Evolutionary conservation across 2,329 filamentous ascomycete genomes (phyloP), one percentile per base, ranked within the genome.

Genomic region (Arthrinium phaeospermum): DNA sequence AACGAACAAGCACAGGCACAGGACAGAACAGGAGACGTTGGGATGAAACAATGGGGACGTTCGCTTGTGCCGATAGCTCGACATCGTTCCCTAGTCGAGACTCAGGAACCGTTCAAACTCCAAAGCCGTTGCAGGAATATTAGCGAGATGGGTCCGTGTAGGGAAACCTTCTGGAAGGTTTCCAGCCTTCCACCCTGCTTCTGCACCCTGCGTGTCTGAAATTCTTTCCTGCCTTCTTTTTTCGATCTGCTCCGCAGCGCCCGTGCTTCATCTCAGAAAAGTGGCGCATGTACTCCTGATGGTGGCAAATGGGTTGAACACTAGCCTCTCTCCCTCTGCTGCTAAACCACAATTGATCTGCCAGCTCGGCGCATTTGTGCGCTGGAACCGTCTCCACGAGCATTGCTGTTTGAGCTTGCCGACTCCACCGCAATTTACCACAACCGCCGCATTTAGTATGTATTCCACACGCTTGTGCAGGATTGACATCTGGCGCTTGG

Each of bases 1-100:
- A 41, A 4, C 3, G 22, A 49, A 64, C 57, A 64, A 34, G 57
- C 57, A 41, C 57, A 64, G 57, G 57, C 57, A 4, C 57, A 64
- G 57, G 57, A 64, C 34, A 37, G 57, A 34, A 12, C 57, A 64
- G 57, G 57, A 64, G 57, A 37, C 57, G 30, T 41, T 68, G 67
- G 44, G 67, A 68, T 68, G 67, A 68, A 68, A 68, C 67, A 47
- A 24, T 68, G 67, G 67, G 24, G 41, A 22, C 41, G 30, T 61
- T 68, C 67, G 67, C 67, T 34, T 45, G 13, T 68, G n/a, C 67
- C 67, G 67, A 68, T 16, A 13, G 45, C 13, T 68, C 41, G 30
- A 46, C 67, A 68, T 45, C 67, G 45, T 68, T 68, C 67, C 67
- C 67, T 47, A 47, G 67, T 47, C 67, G 67, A 68, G 67, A 68